These are phyloP conservation scores for Dictyostelium intermedium DNA, from an alignment of 78 protist species.

Conservation along the genomic window DNA sequence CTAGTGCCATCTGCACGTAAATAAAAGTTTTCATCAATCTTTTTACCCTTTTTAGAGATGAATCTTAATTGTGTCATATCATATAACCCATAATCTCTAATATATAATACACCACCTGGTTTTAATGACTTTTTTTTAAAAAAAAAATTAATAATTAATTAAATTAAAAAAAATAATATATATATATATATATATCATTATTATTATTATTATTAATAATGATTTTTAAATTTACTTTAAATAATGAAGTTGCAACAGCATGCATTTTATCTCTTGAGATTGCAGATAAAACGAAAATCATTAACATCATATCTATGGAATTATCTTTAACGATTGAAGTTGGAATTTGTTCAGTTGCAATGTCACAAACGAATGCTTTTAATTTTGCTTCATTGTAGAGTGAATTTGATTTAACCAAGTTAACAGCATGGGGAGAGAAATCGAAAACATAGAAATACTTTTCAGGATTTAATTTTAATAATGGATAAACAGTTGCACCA, in stretches of 20 bases:
- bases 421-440: constrained; percentile 78
- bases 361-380: constrained; percentile 76
- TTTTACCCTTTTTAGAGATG: constrained; percentile 56
- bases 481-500: constrained; percentile 77
- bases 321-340: constrained; percentile 30
- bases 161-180: background rate
- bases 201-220: no score
- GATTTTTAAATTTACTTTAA: background rate
- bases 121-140: constrained; percentile 60
- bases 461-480: constrained; percentile 64
- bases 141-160: background rate
- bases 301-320: constrained; percentile 65
- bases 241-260: constrained; percentile 29
- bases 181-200: no score
- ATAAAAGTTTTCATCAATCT: constrained; percentile 80
- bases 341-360: constrained; percentile 61
- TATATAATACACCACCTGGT: constrained; percentile 84
- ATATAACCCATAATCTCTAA: constrained; percentile 85
- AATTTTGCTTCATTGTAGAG: constrained; percentile 43
- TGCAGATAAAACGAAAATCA: constrained; percentile 85
- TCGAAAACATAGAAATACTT: constrained; percentile 72
- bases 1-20: constrained; percentile 85
- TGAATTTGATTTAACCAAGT: constrained; percentile 59
- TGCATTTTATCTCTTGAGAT: constrained; percentile 47
- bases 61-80: constrained; percentile 86